Evolutionary conservation across 1,284 basidiomycete species (phyloP), one percentile per base, ranked within the genome.

Genomic region (Phylloporus sp.): DNA sequence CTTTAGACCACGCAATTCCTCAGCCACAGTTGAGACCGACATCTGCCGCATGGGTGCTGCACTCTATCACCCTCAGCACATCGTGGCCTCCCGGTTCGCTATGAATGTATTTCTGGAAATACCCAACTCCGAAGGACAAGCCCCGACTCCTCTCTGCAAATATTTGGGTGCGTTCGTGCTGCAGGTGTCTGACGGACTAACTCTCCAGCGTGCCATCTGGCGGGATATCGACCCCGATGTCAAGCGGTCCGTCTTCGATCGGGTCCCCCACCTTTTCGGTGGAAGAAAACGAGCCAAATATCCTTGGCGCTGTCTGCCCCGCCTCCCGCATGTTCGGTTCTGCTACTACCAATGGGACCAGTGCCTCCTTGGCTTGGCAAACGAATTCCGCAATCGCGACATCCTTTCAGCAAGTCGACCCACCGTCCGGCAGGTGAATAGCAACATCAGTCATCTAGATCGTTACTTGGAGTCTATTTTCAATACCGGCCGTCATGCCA

Each of bases 101-200:
- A 64, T 76, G 4, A 76, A 76, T 46, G 51, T 74, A 1, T 74
- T 76, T 28, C 17, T 74, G 20, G 67, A 76, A 56, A 0, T 51
- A 2, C 42, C 52, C 8, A 40, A 57, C 31, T 1, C 53, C 49
- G 3, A 18, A 1, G 52, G 40, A 34, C 13, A 6, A 11, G n/a
- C 22, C 11, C 7, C 15, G 5, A 26, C 50, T 29, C 62, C 58
- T 20, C 10, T 12, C 2, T 63, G 66, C 55, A 44, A 72, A 47
- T 76, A 76, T 40, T 10, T 72, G 32, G 74, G 75, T 57, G 66
- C 72, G 24, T 74, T 57, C 47, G 53, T 74, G 4, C 40, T 76
- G 2, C 62, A 64, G 13, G 11, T 47, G 10, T 15, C 62, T 28
- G 47, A 64, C 18, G n/a, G 32, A 22, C 1, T 32, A 0, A 50